A percentile compares a stretch with the other conserved stretches of the same genome.
phyloP scores from a whole-genome alignment of 441 rosid genomes.

The Pelargonium citronellum region DNA sequence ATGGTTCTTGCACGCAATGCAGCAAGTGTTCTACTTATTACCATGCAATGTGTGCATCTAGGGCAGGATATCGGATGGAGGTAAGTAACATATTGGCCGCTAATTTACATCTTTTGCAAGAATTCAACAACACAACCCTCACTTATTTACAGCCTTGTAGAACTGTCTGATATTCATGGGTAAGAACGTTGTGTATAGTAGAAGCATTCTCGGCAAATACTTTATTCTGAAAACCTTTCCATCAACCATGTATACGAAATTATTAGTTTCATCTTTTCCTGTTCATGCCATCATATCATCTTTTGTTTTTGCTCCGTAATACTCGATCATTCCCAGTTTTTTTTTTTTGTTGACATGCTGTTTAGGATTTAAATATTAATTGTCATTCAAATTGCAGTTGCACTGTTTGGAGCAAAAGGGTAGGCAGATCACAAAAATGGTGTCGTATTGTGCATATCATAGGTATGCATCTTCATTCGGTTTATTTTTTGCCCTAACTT shows the following conservation, averaged over 20 bases:
- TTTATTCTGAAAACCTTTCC: too few relatives aligned
- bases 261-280: not conserved
- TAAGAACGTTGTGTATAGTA: not conserved
- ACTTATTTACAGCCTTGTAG: too few relatives aligned
- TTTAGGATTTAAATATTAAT: constrained; percentile 13
- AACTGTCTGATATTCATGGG: too few relatives aligned
- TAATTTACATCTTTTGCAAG: too few relatives aligned
- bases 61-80: constrained; percentile 99
- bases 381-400: constrained; percentile 46
- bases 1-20: constrained; percentile 96
- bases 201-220: not conserved
- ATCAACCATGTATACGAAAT: too few relatives aligned
- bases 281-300: not conserved
- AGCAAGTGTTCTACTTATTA: constrained; percentile 94
- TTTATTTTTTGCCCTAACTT: too few relatives aligned
- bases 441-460: constrained; percentile 90
- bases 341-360: too few relatives aligned
- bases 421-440: constrained; percentile 77
- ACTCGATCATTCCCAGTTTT: too few relatives aligned
- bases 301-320: too few relatives aligned
- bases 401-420: constrained; percentile 93
- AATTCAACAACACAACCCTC: too few relatives aligned
- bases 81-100: constrained; percentile 31
- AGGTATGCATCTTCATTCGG: constrained; percentile 36
- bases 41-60: constrained; percentile 99